These are phyloP conservation scores for Vigna reflexopilosa DNA, from an alignment of 306 rosid species.

Conservation along the genomic window DNA sequence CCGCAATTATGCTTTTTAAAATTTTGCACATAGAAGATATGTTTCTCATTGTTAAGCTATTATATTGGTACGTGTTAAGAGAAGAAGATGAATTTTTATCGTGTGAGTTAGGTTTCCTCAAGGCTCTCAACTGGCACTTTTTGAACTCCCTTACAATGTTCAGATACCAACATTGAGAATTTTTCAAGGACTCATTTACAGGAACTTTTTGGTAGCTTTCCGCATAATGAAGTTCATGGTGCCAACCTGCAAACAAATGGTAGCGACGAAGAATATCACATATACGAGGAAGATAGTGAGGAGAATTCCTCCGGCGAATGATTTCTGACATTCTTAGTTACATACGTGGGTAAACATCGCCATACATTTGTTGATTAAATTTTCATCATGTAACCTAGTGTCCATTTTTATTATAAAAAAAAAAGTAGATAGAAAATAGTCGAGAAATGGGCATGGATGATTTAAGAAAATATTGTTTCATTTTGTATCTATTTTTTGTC, in stretches of 20 bases:
- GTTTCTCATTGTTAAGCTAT: not conserved
- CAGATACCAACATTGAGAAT: slow-evolving; percentile 65
- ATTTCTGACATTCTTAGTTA: slow-evolving; percentile 23
- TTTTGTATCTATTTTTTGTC: not conserved
- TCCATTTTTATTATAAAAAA: not conserved
- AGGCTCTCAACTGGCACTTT: slow-evolving; percentile 3
- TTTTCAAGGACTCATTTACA: slow-evolving; percentile 79
- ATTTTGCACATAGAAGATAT: not conserved
- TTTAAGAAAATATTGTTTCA: not conserved
- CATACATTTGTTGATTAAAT: not conserved
- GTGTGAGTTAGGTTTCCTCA: not conserved
- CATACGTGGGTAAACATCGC: not conserved
- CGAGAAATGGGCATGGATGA: not conserved
- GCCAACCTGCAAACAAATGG: slow-evolving; percentile 43
- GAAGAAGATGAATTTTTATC: not conserved
- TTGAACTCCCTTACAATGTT: slow-evolving; percentile 57
- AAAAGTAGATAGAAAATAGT: not conserved
- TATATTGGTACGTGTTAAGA: not conserved
- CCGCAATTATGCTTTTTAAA: slow-evolving; percentile 4
- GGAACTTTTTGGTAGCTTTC: slow-evolving; percentile 89
- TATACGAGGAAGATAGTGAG: slow-evolving; percentile 72
- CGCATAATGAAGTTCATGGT: slow-evolving; percentile 46
- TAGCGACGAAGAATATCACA: slow-evolving; percentile 74
- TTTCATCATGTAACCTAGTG: not conserved
- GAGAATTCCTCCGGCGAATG: slow-evolving; percentile 54